Base-by-base conservation (phyloP, 2,329 filamentous ascomycete genomes). In the Cadophora malorum region DNA sequence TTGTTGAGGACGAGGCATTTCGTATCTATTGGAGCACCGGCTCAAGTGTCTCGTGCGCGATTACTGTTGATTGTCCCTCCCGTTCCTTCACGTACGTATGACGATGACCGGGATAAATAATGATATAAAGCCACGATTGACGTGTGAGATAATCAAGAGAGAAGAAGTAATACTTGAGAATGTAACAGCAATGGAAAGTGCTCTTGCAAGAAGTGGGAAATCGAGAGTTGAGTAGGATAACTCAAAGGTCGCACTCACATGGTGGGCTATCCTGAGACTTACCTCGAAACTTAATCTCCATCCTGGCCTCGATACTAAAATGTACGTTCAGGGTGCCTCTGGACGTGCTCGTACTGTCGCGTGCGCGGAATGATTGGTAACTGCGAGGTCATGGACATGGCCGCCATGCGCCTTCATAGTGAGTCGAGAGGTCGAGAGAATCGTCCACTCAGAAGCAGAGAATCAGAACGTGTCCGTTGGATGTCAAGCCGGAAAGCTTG, bases 1-100 rank as follows among this genome's bases (percentile, higher is more conserved):
- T 64, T 89, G 83, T 65, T 82, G 83, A 55, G 86, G 83, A 67
- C 85, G 88, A 78, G 90, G 87, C 91, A 94, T 94, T 71, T 70
- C 59, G 58, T 68, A 38, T 53, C 28, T 38, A 21, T 7, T 47
- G 23, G 33, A 52, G 16, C 25, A 49, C 19, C n/a, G 33, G 62
- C 45, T 28, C 52, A 49, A 64, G 19, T 59, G 64, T 70, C 67
- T 71, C 67, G 71, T 70, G 67, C 55, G 59, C 66, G 66, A 55
- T 49, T 25, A 45, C 16, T 63, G 31, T 38, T 49, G 45, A 60
- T 52, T 28, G 38, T 38, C 38, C 35, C 35, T 63, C 45, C 47
- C 21, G 45, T 38, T 59, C 38, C 28, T 49, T 45, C 38, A 65
- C 53, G 63, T 50, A 63, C 52, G 67, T 67, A 63, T 38, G 61